Conservation (phyloP, 1,284 basidiomycete species). For the Trichosporon coremiiforme region DNA sequence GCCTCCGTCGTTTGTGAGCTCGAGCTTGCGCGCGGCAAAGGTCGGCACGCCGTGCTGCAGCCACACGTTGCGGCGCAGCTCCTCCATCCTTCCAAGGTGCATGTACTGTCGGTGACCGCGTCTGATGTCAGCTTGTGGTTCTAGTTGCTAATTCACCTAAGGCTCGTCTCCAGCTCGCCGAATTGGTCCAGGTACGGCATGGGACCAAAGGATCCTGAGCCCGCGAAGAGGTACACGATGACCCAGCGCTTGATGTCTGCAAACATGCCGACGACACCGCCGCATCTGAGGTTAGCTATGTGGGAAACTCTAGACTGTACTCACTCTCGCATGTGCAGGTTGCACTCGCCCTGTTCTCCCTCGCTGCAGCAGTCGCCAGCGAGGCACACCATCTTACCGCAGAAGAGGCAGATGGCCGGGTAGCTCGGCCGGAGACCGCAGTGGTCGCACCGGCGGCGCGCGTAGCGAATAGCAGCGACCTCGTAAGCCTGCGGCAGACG, state of each 20-base stretch:
- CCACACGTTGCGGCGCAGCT: conserved; percentile 80
- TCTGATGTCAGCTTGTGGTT: conserved; percentile 54
- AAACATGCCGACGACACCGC: conserved; percentile 83
- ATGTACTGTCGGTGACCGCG: conserved; percentile 86
- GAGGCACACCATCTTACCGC: conserved; percentile 84
- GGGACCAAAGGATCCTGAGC: conserved; percentile 81
- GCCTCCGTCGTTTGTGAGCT: conserved; percentile 83
- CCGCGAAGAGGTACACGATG: conserved; percentile 86
- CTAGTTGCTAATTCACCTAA: conserved; percentile 66
- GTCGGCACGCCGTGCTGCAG: conserved; percentile 87
- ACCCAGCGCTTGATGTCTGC: conserved; percentile 91
- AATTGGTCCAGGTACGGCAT: conserved; percentile 94
- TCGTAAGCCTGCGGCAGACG: conserved; percentile 81
- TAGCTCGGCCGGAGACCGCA: conserved; percentile 81
- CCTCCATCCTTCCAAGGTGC: conserved; percentile 85
- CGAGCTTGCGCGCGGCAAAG: conserved; percentile 83
- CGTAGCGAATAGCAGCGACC: conserved; percentile 73
- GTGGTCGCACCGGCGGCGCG: conserved; percentile 68
- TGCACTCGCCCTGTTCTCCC: conserved; percentile 78
- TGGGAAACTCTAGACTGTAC: conserved; percentile 50
- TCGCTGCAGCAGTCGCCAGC: conserved; percentile 92
- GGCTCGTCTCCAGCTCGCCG: conserved; percentile 88
- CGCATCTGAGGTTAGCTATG: conserved; percentile 66
- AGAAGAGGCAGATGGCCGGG: conserved; percentile 89
- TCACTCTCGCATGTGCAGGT: conserved; percentile 89